Evolutionary conservation across 2,329 filamentous ascomycete genomes (phyloP).

Genomic region (Penicillium thymicola): DNA sequence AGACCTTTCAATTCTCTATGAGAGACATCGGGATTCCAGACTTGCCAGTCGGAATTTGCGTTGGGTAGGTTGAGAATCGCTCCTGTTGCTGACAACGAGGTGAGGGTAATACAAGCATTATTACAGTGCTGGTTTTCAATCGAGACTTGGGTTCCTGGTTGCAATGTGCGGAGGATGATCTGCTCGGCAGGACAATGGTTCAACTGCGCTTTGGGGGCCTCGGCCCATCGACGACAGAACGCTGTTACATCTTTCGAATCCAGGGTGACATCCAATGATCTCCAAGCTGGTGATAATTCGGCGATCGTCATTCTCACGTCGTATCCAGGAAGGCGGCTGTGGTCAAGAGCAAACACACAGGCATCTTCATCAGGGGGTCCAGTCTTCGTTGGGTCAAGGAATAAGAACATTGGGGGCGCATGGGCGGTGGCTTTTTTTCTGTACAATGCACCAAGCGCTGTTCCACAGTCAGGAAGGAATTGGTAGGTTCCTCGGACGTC

Average conservation of each 20-base stretch:
- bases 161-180: conserved; percentile 23
- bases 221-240: conserved; percentile 31
- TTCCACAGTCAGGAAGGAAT: conserved; percentile 56
- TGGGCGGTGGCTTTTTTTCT: conserved; percentile 32
- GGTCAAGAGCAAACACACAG: conserved; percentile 57
- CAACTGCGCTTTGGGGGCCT: conserved; percentile 23
- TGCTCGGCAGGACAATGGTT: conserved; percentile 15
- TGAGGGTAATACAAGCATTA: conserved; percentile 31
- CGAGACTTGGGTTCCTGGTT: conserved; percentile 10
- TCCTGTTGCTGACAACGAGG: conserved; percentile 26
- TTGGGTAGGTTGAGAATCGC: conserved; percentile 15
- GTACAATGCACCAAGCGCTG: conserved; percentile 55
- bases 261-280: conserved; percentile 30
- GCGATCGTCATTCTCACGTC: conserved; percentile 48
- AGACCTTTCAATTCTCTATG: conserved; percentile 24
- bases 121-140: conserved; percentile 27
- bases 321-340: conserved; percentile 46
- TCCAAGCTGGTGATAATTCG: conserved; percentile 47
- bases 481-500: conserved; percentile 52
- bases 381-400: conserved; percentile 54
- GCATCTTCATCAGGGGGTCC: conserved; percentile 48
- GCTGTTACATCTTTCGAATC: conserved; percentile 22
- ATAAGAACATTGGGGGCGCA: conserved; percentile 50
- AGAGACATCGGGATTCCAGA: conserved; percentile 27
- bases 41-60: conserved; percentile 25